Percentiles rank a stretch among this genome's conserved stretches.
These are phyloP conservation scores for Mucor circinelloides DNA, from an alignment of 371 early-diverging fungal species.

Conservation along the genomic window DNA sequence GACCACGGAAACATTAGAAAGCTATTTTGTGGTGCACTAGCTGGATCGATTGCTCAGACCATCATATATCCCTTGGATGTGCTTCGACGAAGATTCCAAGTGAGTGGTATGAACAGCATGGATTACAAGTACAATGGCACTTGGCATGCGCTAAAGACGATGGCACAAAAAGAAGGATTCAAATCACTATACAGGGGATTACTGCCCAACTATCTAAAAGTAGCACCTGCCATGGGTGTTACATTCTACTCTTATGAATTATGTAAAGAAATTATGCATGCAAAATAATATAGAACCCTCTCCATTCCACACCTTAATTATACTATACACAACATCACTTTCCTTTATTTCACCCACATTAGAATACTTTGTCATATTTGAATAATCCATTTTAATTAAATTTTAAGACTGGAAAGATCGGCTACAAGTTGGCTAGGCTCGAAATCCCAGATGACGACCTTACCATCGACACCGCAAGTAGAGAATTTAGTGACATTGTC, in stretches of 20 bases:
- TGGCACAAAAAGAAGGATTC: constrained; percentile 74
- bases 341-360: not conserved
- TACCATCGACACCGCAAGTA: constrained; percentile 91
- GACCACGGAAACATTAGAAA: constrained; percentile 66
- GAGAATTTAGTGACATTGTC: constrained; percentile 72
- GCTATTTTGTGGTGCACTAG: constrained; percentile 85
- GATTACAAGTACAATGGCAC: constrained; percentile 77
- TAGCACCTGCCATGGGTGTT: constrained; percentile 87
- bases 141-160: constrained; percentile 72
- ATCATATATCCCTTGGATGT: constrained; percentile 89
- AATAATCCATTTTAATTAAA: constrained; percentile 23
- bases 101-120: constrained; percentile 77
- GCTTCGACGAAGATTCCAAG: constrained; percentile 84
- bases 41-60: constrained; percentile 89
- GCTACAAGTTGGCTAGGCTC: constrained; percentile 48
- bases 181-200: constrained; percentile 64
- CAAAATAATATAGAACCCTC: constrained; percentile 13
- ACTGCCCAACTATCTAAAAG: constrained; percentile 81
- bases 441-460: constrained; percentile 84
- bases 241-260: constrained; percentile 85
- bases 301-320: not conserved
- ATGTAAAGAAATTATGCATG: constrained; percentile 59
- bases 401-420: constrained; percentile 43
- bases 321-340: not conserved
- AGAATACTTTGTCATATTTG: not conserved